Evolutionary conservation across 345 rosid genomes (phyloP), one percentile per base, ranked within the genome.

Genomic region (Cardamine occulta): DNA sequence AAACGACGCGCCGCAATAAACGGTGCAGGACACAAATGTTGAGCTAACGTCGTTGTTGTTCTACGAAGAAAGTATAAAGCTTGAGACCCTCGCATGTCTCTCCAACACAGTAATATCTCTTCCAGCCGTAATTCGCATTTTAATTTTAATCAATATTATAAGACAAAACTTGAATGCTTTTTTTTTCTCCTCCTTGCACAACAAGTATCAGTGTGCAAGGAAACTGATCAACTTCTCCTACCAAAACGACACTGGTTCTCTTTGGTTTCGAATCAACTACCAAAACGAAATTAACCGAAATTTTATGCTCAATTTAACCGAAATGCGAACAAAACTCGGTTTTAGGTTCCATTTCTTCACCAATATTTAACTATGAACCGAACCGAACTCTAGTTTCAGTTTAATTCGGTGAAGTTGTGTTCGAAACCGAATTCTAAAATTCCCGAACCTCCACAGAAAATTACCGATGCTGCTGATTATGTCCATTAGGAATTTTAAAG

Each of bases 61-160:
- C 71, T 79, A 19, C 82, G 84, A 24, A 82, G 70, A 60, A 66
- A 55, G 47, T 69, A 52, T 67, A 78, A 54, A 63, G 65, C 74
- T 82, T 69, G 76, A 31, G 48, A 35, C 47, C 75, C 52, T 68
- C 34, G 78, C 97, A 87, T 87, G 59, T 72, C 74, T 63, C 49
- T 70, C 45, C 61, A 15, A 51, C 45, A 63, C 60, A 23, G 59
- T 45, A 24, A 17, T 56, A 28, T 34, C 57, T 65, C 66, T 66
- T 28, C 2, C 23, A 56, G 39, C 21, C 59, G 4, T 48, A 34
- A 3, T 34, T 57, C 40, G 42, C 60, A 66, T 66, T 66, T 24
- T 32, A 73, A 66, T 66, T 66, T 24, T 32, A 73, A 40, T 32
- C 51, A 57, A 21, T 0, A 45, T n/a, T 26, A 34, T 0, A 48